Conservation (phyloP, 1,139 yeast species). For the Hyphopichia pseudoburtonii region DNA sequence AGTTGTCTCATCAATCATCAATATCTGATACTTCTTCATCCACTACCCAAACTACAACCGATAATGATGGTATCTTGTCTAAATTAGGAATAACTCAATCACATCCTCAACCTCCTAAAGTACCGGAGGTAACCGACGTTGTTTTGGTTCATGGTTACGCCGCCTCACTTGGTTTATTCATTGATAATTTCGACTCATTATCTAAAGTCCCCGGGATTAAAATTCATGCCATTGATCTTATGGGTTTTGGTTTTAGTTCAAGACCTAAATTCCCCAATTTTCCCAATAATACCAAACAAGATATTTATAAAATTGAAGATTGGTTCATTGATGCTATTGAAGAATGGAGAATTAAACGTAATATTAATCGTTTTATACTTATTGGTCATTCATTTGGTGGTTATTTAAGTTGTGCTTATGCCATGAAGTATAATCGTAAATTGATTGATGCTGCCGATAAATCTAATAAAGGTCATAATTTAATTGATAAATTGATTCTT, state of each 20-base stretch:
- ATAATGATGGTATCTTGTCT: background rate
- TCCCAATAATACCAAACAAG: constrained; percentile 27
- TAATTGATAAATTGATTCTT: constrained; percentile 41
- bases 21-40: background rate
- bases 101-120: background rate
- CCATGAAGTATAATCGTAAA: constrained; percentile 55
- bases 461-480: constrained; percentile 16
- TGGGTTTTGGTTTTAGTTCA: constrained; percentile 47
- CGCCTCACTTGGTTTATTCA: constrained; percentile 46
- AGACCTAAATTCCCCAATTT: constrained; percentile 42
- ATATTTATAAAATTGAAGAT: constrained; percentile 54
- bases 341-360: constrained; percentile 67
- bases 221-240: constrained; percentile 46
- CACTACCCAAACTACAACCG: background rate
- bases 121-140: constrained; percentile 25
- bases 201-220: constrained; percentile 42
- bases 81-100: background rate
- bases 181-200: constrained; percentile 39
- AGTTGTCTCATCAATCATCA: background rate
- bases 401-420: constrained; percentile 76
- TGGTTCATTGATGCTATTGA: constrained; percentile 85
- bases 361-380: constrained; percentile 60
- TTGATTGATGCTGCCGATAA: constrained; percentile 22
- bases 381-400: constrained; percentile 96
- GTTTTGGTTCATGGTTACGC: constrained; percentile 50